Base-by-base conservation (phyloP, 331 rosid genomes). In the Malus hybrid region DNA sequence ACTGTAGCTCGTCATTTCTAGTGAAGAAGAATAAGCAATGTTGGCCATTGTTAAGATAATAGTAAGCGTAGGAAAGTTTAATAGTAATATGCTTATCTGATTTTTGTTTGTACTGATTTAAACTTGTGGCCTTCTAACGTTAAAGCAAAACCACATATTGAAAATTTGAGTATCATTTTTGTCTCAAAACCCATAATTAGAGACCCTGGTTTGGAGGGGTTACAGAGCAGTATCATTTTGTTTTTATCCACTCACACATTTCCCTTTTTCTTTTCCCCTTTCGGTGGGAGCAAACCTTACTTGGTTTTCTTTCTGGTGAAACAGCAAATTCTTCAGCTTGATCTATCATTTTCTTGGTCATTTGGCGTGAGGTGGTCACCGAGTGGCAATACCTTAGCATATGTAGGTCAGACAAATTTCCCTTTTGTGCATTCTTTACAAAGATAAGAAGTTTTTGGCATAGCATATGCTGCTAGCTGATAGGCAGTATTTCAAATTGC, bases 351-450 rank as follows among this genome's bases (percentile, higher is more conserved):
- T 64, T 85, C 96, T 72, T 94, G 99, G 99, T 85, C 97, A 61
- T 94, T 94, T 56, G 96, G 99, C 48, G 97, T 92, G 80, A 94
- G 84, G 87, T 94, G 99, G 99, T 94, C 99, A 69, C 92, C 96
- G 70, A 92, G 97, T 76, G 99, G 99, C 76, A 86, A 86, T 79
- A 92, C 97, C 86, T 87, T 92, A 84, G 92, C 90, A 33, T 91
- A 85, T 76, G 89, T 77, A 83, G 97, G 99, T 94, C 72, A 90
- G 97, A 77, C 75, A 81, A 77, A 67, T 84, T 70, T 72, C 70
- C 80, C 74, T 65, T 65, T 56, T 78, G 29, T 68, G 31, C 68
- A 31, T 36, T 60, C 56, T 31, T 46, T 73, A 24, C 13, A 20
- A 36, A 19, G 33, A 64, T 62, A 29, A 15, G 13, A 20, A 59